Percentiles rank a stretch among this genome's conserved stretches.
These are phyloP conservation scores for Tricladium varicosporioides DNA, from an alignment of 2,329 filamentous ascomycete genomes.

Conservation along the genomic window DNA sequence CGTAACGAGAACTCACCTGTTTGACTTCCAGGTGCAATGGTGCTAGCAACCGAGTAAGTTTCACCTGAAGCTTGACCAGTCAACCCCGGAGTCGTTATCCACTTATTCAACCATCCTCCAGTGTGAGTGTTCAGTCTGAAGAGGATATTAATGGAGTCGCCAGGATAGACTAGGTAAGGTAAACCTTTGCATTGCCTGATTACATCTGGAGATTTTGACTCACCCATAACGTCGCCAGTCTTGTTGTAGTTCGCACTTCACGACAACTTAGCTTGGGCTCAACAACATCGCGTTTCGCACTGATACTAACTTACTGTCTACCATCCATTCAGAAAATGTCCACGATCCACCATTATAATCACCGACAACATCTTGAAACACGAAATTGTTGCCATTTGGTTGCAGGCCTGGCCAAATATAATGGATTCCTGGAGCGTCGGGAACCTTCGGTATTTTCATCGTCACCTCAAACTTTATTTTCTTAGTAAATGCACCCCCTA, in stretches of 20 bases:
- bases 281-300: neutral
- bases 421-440: slow-evolving; percentile 1
- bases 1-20: too few relatives aligned
- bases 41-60: neutral
- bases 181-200: neutral
- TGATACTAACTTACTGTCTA: neutral
- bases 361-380: slow-evolving; percentile 8
- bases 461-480: neutral
- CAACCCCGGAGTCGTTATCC: neutral
- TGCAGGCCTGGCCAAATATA: slow-evolving; percentile 9
- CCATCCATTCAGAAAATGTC: slow-evolving; percentile 7
- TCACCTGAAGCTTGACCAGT: neutral
- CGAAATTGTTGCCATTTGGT: neutral
- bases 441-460: slow-evolving; percentile 1
- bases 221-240: slow-evolving; percentile 1
- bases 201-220: neutral
- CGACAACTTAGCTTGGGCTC: neutral
- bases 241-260: slow-evolving; percentile 4
- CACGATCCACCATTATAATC: slow-evolving; percentile 4
- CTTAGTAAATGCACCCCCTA: neutral
- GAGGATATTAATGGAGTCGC: slow-evolving; percentile 5
- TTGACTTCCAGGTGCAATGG: neutral
- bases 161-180: neutral
- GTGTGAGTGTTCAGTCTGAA: slow-evolving; percentile 1
- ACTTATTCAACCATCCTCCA: slow-evolving; percentile 1